Conservation (phyloP, 2,329 filamentous ascomycete genomes). For the Sclerotinia sclerotiorum region DNA sequence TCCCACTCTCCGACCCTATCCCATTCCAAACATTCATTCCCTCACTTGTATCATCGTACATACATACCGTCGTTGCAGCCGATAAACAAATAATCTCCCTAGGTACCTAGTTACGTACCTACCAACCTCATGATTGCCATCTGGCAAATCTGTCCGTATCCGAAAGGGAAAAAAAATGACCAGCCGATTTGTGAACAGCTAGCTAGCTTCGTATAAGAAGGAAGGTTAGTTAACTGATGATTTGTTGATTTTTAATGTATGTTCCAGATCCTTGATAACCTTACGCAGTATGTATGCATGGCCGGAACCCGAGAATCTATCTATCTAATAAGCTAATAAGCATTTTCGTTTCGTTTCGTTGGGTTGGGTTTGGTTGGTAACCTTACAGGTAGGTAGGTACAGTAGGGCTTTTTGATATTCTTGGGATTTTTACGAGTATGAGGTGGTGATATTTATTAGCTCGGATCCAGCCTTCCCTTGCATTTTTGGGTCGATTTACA, state of each 20-base stretch:
- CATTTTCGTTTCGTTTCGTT: too few species aligned
- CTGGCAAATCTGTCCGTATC: slow-evolving; percentile 7
- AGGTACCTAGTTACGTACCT: too few species aligned
- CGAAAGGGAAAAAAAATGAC: neutral
- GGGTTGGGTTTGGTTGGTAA: neutral
- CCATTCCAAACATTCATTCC: neutral
- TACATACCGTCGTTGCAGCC: slow-evolving; percentile 1
- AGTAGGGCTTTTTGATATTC: neutral
- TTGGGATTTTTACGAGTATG: neutral
- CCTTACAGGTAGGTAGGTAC: too few species aligned
- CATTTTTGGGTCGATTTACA: neutral
- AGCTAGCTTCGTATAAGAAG: neutral
- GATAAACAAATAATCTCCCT: neutral
- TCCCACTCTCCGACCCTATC: neutral
- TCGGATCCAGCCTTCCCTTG: neutral
- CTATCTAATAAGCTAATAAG: too few species aligned
- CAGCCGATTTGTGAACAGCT: too few species aligned
- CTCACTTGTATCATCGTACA: too few species aligned
- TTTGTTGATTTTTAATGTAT: neutral
- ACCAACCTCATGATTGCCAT: slow-evolving; percentile 21
- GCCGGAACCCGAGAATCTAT: too few species aligned
- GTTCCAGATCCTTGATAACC: too few species aligned
- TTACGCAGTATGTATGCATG: too few species aligned
- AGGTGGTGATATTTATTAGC: neutral
- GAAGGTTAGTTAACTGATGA: neutral